Base-by-base conservation (phyloP, 495 filamentous ascomycete species). In the Bacidia gigantensis region DNA sequence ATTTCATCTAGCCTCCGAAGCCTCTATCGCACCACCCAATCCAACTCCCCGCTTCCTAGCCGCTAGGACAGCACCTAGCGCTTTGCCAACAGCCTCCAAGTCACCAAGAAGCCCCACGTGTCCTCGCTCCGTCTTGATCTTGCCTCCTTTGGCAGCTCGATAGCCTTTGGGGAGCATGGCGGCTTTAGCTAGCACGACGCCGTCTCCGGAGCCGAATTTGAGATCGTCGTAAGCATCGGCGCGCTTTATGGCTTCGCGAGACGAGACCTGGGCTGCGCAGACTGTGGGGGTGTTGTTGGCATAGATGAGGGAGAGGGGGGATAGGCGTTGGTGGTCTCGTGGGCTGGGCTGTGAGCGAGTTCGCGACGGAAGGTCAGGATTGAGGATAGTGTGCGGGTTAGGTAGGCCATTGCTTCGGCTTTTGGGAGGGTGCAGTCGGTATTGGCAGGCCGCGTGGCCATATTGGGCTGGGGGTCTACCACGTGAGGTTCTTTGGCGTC, bases 141-240 rank as follows among this genome's bases (percentile, higher is more conserved):
- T 71, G 0, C 88, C 89, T 24, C 80, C 79, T 53, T 70, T 75
- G 1, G 79, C 84, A 49, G 82, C 67, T 48, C 72, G 74, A 62
- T 96, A 97, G 0, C 89, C 89, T 3, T 71, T 65, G 1, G 90
- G 89, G 54, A 93, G 62, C 89, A 93, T 92, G 0, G 89, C 85
- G 50, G 89, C 86, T 39, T 72, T 73, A 0, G 90, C 87, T 14
- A 97, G 71, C 61, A 88, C 87, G 0, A 97, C 90, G 0, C 90
- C 90, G 64, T 97, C 90, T 0, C 90, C 90, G 32, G 79, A 82
- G 0, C 82, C 84, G 65, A 96, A 96, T 0, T 86, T 78, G 2
- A 95, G 70, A 53, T 94, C 82, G 55, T 95, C 90, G 61, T 94
- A 97, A 2, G 82, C 81, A 66, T 93, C 87, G 0, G 77, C 66